phyloP scores from a whole-genome alignment of 2,329 filamentous ascomycete species.

The Aspergillus ochraceus region DNA sequence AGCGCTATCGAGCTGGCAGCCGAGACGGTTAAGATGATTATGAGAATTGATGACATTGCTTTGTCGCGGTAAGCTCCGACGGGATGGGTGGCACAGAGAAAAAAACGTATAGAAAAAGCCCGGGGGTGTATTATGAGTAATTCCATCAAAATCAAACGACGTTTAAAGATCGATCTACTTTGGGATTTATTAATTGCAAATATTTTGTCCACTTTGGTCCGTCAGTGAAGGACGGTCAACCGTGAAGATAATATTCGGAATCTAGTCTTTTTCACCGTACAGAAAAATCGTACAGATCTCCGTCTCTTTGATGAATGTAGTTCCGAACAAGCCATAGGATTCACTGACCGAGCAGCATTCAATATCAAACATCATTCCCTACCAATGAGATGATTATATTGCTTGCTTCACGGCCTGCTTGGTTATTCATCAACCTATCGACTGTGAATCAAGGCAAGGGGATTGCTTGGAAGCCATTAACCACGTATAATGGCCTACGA shows the following conservation, averaged over 20 bases:
- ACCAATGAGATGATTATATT: neutral
- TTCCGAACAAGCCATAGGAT: neutral
- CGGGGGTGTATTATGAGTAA: conserved; percentile 25
- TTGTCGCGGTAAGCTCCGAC: conserved; percentile 45
- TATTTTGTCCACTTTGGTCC: neutral
- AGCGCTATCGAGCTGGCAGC: conserved; percentile 96
- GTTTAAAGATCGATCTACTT: conserved; percentile 7
- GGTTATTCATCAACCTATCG: neutral
- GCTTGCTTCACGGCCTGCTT: neutral
- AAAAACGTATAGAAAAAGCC: conserved; percentile 15
- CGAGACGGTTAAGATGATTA: conserved; percentile 96
- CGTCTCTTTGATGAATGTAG: neutral
- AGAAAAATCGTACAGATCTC: neutral
- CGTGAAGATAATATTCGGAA: neutral
- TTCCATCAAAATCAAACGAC: conserved; percentile 20
- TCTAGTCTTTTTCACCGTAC: neutral
- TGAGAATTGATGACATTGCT: conserved; percentile 68
- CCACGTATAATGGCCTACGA: too few species aligned
- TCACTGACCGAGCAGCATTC: too few species aligned
- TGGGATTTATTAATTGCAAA: neutral
- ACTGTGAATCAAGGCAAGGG: neutral
- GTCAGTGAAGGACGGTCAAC: neutral
- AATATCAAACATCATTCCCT: too few species aligned
- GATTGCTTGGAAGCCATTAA: too few species aligned
- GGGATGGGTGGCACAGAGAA: conserved; percentile 5